Base-by-base conservation (phyloP, 2,329 filamentous ascomycete genomes). In the Aspergillus tubingensis region DNA sequence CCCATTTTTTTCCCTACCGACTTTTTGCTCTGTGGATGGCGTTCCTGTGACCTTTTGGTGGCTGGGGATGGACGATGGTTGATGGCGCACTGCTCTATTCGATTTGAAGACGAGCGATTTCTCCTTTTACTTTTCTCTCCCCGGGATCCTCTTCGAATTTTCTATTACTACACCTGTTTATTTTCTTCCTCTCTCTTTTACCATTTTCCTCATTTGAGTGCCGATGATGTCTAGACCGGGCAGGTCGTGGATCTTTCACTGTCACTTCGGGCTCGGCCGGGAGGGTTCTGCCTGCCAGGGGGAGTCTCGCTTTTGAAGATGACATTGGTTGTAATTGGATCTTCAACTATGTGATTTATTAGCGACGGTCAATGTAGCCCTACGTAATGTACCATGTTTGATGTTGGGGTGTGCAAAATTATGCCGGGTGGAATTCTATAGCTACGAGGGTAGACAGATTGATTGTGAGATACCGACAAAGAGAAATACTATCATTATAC, bases 31-130 rank as follows among this genome's bases (percentile, higher is more conserved):
- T 58, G 57, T 60, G 59, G 58, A 59, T 51, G 68, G 68, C 68
- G 67, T 70, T 70, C 32, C 51, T 60, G 55, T 68, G 66, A 62
- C 51, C 25, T 30, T 39, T 62, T 62, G 63, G 63, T 62, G 62
- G 59, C 54, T 55, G 64, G 60, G 57, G 59, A 68, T 61, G 65
- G 59, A 65, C 58, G 65, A 64, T 57, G 67, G 68, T 54, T 65
- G 65, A 68, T 63, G 67, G 67, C 65, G 65, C 64, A 65, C 65
- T 66, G 62, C 52, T 65, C 54, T 62, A 57, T 60, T 65, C 52
- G 61, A 49, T 59, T 59, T 60, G 52, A 62, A 59, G 62, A 69
- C 49, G 62, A 66, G 64, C 60, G 59, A 32, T 48, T 36, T 54
- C 39, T 57, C 41, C 48, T 55, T 56, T 58, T 59, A 44, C 47